phyloP scores from a whole-genome alignment of 2,329 filamentous ascomycete species.

The Aspergillus udagawae region DNA sequence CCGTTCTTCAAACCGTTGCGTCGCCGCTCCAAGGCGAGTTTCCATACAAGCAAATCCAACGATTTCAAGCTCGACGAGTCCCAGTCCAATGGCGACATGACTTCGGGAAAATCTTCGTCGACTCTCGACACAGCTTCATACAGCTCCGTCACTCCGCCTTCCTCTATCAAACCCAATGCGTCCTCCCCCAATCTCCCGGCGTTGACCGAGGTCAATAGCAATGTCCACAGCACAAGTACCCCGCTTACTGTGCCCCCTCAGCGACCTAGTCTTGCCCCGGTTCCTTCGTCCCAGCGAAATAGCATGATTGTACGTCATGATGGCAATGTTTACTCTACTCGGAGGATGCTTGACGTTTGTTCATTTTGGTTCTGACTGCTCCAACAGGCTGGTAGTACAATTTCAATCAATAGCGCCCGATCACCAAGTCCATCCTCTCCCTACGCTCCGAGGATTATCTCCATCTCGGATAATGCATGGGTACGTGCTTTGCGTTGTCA shows the following conservation, averaged over 20 bases:
- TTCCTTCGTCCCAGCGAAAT: conserved; percentile 38
- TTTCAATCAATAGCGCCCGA: conserved; percentile 39
- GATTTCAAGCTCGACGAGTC: conserved; percentile 38
- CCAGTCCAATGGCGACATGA: conserved; percentile 51
- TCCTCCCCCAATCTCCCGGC: conserved; percentile 59
- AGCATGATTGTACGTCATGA: conserved; percentile 38
- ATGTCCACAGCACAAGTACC: conserved; percentile 22
- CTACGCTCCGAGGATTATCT: conserved; percentile 75
- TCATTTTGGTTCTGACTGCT: conserved; percentile 1
- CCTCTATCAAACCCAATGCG: conserved; percentile 63
- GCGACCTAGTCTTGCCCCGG: conserved; percentile 42
- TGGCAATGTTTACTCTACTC: background rate
- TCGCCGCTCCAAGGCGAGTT: conserved; percentile 70
- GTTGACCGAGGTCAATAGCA: conserved; percentile 49
- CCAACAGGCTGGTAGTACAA: conserved; percentile 32
- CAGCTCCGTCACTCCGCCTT: conserved; percentile 71
- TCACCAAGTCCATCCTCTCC: conserved; percentile 64
- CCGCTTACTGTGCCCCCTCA: conserved; percentile 42
- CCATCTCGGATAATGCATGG: conserved; percentile 78
- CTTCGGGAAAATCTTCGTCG: conserved; percentile 61
- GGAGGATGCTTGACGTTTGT: background rate
- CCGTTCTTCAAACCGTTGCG: conserved; percentile 73
- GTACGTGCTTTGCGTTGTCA: conserved; percentile 51
- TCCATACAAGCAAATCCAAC: conserved; percentile 54
- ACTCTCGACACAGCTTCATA: conserved; percentile 55